phyloP scores from a whole-genome alignment of 345 rosid species.

The Gossypium mustelinum region DNA sequence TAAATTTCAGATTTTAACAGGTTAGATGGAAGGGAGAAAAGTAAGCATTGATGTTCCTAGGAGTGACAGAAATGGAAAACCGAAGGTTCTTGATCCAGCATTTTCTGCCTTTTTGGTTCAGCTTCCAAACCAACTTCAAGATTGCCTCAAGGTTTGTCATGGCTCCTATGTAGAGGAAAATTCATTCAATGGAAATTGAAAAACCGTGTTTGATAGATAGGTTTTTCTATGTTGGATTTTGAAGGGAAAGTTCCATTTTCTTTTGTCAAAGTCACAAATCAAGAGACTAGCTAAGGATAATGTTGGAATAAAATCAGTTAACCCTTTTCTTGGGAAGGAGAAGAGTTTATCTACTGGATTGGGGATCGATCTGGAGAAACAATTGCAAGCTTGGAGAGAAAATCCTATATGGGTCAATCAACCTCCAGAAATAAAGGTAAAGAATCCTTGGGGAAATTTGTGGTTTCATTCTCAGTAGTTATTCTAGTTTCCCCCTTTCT shows the following conservation, averaged over 20 bases:
- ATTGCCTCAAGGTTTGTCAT: slow-evolving; percentile 44
- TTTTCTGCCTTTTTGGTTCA: slow-evolving; percentile 43
- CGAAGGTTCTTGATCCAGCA: slow-evolving; percentile 51
- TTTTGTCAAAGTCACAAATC: slow-evolving; percentile 45
- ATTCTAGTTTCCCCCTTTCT: background rate
- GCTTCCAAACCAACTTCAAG: slow-evolving; percentile 51
- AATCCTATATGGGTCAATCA: slow-evolving; percentile 64
- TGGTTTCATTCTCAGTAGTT: background rate
- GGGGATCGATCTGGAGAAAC: slow-evolving; percentile 53
- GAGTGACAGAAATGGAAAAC: slow-evolving; percentile 27
- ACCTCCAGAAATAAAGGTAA: slow-evolving; percentile 58
- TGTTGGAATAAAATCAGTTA: slow-evolving; percentile 23
- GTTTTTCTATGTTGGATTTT: background rate
- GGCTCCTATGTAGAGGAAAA: slow-evolving; percentile 1
- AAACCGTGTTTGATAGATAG: background rate
- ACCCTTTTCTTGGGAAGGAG: slow-evolving; percentile 35
- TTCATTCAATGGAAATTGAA: background rate
- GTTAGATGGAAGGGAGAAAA: slow-evolving; percentile 28
- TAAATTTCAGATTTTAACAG: slow-evolving; percentile 29
- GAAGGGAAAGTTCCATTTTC: background rate
- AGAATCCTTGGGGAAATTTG: background rate
- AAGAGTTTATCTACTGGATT: slow-evolving; percentile 32
- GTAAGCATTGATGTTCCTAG: slow-evolving; percentile 24
- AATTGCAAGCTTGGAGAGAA: slow-evolving; percentile 70
- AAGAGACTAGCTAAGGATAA: slow-evolving; percentile 38